These are phyloP conservation scores for Lindgomyces ingoldianus DNA, from an alignment of 495 filamentous ascomycete genomes.

Conservation along the genomic window DNA sequence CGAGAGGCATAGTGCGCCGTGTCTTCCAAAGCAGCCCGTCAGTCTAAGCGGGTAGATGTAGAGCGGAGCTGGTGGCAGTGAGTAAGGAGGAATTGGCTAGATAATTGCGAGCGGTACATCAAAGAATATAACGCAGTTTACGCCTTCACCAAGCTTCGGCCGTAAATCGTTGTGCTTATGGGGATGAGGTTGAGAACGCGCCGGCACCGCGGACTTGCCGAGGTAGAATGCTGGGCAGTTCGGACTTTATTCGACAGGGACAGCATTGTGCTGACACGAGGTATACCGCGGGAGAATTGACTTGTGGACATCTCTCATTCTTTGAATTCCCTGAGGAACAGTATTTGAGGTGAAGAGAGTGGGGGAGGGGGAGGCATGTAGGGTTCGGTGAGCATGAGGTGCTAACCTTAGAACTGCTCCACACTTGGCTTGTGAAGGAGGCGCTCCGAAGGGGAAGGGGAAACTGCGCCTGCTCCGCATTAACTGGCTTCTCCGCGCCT, in stretches of 20 bases:
- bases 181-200: neutral
- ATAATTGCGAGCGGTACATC: no score
- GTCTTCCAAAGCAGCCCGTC: neutral
- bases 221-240: conserved; percentile 2
- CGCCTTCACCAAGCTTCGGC: conserved; percentile 16
- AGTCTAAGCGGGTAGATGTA: neutral
- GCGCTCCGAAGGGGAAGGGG: neutral
- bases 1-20: conserved; percentile 59
- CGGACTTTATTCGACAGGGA: conserved; percentile 12
- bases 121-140: neutral
- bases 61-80: neutral
- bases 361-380: no score
- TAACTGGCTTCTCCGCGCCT: neutral
- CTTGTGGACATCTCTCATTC: neutral
- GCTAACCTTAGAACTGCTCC: no score
- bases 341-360: no score
- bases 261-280: neutral
- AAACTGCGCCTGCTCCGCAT: conserved; percentile 20
- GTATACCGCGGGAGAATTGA: neutral
- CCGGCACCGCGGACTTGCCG: conserved; percentile 10
- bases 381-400: no score
- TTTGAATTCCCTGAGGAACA: no score
- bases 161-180: conserved; percentile 12
- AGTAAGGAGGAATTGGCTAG: no score
- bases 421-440: neutral